Base-by-base conservation (phyloP, 139 green algal species). In the Haematococcus lacustris region DNA sequence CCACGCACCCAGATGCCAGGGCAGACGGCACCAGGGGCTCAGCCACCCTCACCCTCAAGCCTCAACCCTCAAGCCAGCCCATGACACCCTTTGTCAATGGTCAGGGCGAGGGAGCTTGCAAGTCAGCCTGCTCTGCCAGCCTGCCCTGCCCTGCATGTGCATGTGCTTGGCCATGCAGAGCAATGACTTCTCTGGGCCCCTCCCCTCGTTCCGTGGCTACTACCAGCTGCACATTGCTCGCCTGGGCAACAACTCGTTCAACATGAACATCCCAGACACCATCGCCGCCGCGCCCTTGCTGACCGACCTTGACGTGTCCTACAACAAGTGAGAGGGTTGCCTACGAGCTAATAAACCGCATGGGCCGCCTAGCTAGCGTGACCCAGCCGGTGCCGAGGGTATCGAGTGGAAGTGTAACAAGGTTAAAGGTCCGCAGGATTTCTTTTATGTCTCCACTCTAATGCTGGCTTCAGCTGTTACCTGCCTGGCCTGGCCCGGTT, bases 171-270 rank as follows among this genome's bases (percentile, higher is more conserved):
- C 28, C 26, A 23, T 57, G 51, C 67, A 79, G 74, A 74, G 67
- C 67, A 79, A 79, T 68, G 26, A 60, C 34, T 28, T 80, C 1
- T 33, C 4, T 4, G 74, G 74, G 17, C 25, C 37, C 28, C 26
- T 75, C 25, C 74, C 69, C 23, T 61, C 67, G 50, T 26, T 80
- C 3, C 25, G 38, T 3, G 35, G 34, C 30, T 80, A 73, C 69
- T 21, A 50, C 40, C 60, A 72, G 74, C 63, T 80, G 38, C 74
- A 80, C 62, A 80, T 80, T 47, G 39, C 69, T n/a, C 74, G 68
- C 35, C 38, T 80, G 38, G 68, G 60, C 32, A 79, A 78, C 71
- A 86, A 86, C 73, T 75, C 34, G 66, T 73, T 86, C 53, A 53
- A 33, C 13, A 76, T 76, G 39, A 64, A 40, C 37, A 60, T 86